Percentiles rank a stretch among this genome's conserved stretches.
Evolutionary conservation across 768 basidiomycete species (phyloP).

Genomic region (Multifurca ochricompacta): DNA sequence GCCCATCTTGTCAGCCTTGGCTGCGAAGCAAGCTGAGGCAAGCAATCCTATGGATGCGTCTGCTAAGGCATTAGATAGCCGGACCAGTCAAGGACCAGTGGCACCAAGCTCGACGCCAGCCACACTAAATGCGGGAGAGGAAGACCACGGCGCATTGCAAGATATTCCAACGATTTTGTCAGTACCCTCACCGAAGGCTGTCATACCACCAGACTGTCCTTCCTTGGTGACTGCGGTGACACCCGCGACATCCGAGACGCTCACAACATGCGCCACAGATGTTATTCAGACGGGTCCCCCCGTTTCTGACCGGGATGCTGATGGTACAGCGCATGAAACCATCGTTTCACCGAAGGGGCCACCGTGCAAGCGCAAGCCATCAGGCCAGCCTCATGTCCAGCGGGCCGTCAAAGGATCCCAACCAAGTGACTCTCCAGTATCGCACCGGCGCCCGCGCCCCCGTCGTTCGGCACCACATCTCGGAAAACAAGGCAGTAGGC

Average conservation of each 20-base stretch:
- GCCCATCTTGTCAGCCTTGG: neutral
- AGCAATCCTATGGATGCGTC: neutral
- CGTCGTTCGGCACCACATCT: constrained; percentile 16
- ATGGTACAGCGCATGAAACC: neutral
- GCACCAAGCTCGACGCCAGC: neutral
- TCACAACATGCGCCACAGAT: neutral
- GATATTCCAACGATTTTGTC: neutral
- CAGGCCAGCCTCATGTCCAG: neutral
- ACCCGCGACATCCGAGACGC: neutral
- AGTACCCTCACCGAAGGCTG: neutral
- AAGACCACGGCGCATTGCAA: neutral
- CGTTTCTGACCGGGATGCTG: neutral
- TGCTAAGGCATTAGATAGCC: neutral
- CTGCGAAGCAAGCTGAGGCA: neutral
- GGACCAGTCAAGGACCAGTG: neutral
- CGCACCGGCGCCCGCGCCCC: neutral
- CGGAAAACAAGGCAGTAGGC: neutral
- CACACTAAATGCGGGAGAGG: neutral
- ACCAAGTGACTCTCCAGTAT: neutral
- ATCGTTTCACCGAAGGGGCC: neutral
- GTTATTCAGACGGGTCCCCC: neutral
- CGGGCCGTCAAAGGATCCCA: neutral
- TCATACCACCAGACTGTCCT: neutral
- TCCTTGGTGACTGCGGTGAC: neutral
- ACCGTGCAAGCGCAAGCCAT: constrained; percentile 4